phyloP scores from a whole-genome alignment of 75 land plant species.

The Cryptomeria japonica region DNA sequence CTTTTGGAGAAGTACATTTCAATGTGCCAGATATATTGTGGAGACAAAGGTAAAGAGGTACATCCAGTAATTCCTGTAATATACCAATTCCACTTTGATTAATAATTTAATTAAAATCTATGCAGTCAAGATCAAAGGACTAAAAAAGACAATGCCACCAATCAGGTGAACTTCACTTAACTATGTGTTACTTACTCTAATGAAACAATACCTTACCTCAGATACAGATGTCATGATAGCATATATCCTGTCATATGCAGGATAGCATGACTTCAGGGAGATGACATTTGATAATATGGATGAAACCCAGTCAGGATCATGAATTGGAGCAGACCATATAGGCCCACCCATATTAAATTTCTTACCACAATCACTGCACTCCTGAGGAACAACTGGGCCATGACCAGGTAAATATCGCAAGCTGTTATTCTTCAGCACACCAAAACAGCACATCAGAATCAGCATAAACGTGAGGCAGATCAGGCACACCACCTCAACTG shows the following conservation, averaged over 20 bases:
- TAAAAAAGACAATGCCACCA: background rate
- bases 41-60: slow-evolving; percentile 85
- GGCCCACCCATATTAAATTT: slow-evolving; percentile 98
- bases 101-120: background rate
- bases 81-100: too few species aligned
- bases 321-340: slow-evolving; percentile 98
- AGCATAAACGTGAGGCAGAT: background rate
- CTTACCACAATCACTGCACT: slow-evolving; percentile 93
- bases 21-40: slow-evolving; percentile 89
- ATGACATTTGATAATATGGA: slow-evolving; percentile 65
- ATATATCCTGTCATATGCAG: slow-evolving; percentile 82
- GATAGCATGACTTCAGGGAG: slow-evolving; percentile 67
- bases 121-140: background rate
- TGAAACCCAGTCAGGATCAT: slow-evolving; percentile 89
- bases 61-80: slow-evolving; percentile 89
- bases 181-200: background rate
- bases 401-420: slow-evolving; percentile 80
- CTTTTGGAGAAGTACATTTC: slow-evolving; percentile 95
- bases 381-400: slow-evolving; percentile 85
- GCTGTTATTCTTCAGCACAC: slow-evolving; percentile 60
- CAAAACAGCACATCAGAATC: slow-evolving; percentile 6
- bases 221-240: slow-evolving; percentile 91
- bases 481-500: background rate
- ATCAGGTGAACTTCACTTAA: background rate
- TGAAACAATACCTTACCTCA: slow-evolving; percentile 59